phyloP scores from a whole-genome alignment of 2,329 filamentous ascomycete genomes.

The Lachnellula suecica region DNA sequence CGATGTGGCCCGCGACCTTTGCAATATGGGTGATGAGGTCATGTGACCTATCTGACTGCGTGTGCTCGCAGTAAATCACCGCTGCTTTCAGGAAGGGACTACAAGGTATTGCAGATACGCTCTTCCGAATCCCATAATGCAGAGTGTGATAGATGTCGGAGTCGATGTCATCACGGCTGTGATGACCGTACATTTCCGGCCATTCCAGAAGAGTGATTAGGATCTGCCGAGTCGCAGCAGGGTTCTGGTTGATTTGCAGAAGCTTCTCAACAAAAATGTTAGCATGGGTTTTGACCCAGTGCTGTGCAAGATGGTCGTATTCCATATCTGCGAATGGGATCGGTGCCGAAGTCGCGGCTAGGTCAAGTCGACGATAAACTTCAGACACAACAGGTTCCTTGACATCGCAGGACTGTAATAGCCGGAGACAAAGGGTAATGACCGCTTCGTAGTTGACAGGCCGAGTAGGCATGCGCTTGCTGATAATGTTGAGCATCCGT shows the following conservation, averaged over 20 bases:
- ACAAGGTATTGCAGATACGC: conserved; percentile 8
- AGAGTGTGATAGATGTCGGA: conserved; percentile 45
- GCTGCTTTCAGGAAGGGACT: conserved; percentile 32
- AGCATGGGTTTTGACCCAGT: conserved; percentile 37
- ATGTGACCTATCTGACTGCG: conserved; percentile 21
- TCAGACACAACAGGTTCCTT: conserved; percentile 37
- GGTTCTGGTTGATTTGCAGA: conserved; percentile 59
- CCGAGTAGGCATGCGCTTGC: conserved; percentile 49
- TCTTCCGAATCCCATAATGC: conserved; percentile 26
- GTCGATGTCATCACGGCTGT: conserved; percentile 51
- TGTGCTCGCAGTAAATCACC: conserved; percentile 29
- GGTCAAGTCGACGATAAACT: conserved; percentile 38
- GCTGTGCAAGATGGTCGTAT: conserved; percentile 43
- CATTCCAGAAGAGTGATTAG: conserved; percentile 52
- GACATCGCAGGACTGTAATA: conserved; percentile 29
- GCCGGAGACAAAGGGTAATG: conserved; percentile 46
- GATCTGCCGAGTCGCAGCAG: conserved; percentile 51
- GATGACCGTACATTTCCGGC: no score
- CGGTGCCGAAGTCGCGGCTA: conserved; percentile 32
- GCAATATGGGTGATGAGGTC: conserved; percentile 15
- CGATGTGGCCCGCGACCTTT: conserved; percentile 21
- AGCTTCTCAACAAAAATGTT: conserved; percentile 67
- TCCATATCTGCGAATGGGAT: conserved; percentile 46
- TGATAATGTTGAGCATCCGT: conserved; percentile 51
- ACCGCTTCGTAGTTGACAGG: conserved; percentile 54